These are phyloP conservation scores for Lignosus rhinocerotis DNA, from an alignment of 1,284 basidiomycete genomes.

Conservation along the genomic window DNA sequence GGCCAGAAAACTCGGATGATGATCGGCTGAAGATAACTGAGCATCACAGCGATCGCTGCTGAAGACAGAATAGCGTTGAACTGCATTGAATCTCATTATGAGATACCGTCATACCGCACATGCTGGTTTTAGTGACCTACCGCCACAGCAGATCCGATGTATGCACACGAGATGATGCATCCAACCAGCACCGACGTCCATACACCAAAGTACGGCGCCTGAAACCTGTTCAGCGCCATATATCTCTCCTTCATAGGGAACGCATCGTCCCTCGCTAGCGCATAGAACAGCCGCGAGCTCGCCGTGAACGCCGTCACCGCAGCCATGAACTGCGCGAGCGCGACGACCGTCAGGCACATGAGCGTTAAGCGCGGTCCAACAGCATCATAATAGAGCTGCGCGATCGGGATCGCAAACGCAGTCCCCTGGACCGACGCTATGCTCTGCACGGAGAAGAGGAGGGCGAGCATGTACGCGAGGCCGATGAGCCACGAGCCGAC, in stretches of 20 bases:
- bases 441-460: conserved; percentile 59
- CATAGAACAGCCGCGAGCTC: conserved; percentile 57
- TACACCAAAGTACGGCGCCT: conserved; percentile 57
- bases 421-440: conserved; percentile 51
- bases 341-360: conserved; percentile 53
- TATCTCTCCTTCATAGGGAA: conserved; percentile 48
- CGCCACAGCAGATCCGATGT: conserved; percentile 56
- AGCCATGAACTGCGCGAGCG: conserved; percentile 55
- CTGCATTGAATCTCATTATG: conserved; percentile 26
- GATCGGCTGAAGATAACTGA: conserved; percentile 60
- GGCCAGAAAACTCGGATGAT: conserved; percentile 62
- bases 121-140: conserved; percentile 34
- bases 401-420: conserved; percentile 55
- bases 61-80: conserved; percentile 59
- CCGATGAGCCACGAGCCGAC: conserved; percentile 64
- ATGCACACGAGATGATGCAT: conserved; percentile 57
- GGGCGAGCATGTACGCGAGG: conserved; percentile 58
- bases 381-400: conserved; percentile 58
- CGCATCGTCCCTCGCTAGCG: conserved; percentile 55
- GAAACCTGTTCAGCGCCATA: conserved; percentile 52
- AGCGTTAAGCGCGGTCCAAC: conserved; percentile 49
- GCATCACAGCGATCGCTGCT: conserved; percentile 60
- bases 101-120: background rate
- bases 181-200: conserved; percentile 57
- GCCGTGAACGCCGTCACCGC: conserved; percentile 62